These are phyloP conservation scores for Spizellomyces punctatus DNA, from an alignment of 192 early-diverging fungal genomes.

Conservation along the genomic window DNA sequence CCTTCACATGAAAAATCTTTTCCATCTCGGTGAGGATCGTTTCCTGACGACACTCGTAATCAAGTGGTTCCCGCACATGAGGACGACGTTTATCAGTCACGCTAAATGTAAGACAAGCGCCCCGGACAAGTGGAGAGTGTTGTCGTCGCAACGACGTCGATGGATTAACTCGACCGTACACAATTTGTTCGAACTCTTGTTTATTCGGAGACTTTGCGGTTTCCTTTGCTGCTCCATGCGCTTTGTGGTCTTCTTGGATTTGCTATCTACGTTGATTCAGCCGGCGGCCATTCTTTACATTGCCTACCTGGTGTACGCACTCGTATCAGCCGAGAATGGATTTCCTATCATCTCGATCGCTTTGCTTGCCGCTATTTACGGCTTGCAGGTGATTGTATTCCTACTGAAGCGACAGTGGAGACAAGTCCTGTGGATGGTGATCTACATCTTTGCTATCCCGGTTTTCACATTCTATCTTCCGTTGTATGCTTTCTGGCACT, in stretches of 20 bases:
- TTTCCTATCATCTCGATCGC: constrained; percentile 74
- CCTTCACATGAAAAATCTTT: constrained; percentile 89
- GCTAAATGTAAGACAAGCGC: constrained; percentile 83
- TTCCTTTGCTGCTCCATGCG: constrained; percentile 94
- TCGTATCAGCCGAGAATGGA: constrained; percentile 46
- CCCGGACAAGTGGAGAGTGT: constrained; percentile 80
- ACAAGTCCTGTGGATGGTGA: constrained; percentile 53
- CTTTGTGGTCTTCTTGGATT: constrained; percentile 91
- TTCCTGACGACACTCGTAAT: constrained; percentile 94
- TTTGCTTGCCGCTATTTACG: constrained; percentile 81
- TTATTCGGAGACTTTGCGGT: constrained; percentile 83
- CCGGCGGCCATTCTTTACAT: constrained; percentile 64
- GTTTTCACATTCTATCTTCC: constrained; percentile 87
- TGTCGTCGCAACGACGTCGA: constrained; percentile 88
- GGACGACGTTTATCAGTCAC: constrained; percentile 85
- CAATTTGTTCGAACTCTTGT: constrained; percentile 82
- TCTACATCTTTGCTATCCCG: constrained; percentile 82
- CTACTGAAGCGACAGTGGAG: constrained; percentile 63
- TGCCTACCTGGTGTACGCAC: constrained; percentile 70
- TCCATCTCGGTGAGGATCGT: constrained; percentile 88
- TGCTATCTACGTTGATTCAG: constrained; percentile 91
- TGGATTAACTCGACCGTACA: constrained; percentile 97
- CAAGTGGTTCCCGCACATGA: constrained; percentile 91
- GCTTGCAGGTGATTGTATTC: constrained; percentile 79
- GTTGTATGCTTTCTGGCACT: constrained; percentile 97